A percentile compares a stretch with the other conserved stretches of the same genome.
Conservation (phyloP, 441 rosid species). For the Euphorbia schlechtendalii region DNA sequence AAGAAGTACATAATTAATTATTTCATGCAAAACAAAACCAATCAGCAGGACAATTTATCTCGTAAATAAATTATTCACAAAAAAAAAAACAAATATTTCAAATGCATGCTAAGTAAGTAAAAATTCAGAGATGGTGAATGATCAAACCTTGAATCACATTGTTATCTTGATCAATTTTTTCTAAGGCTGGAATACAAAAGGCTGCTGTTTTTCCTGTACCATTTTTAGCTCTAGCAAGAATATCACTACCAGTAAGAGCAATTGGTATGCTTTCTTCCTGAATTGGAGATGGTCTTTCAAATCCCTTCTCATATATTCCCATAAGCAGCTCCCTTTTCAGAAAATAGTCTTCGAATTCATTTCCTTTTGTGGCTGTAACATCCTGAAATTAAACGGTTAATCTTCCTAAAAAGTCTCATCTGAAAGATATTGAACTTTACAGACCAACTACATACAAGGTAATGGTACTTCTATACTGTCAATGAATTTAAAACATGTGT, state of each 20-base stretch:
- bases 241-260: slow-evolving; percentile 96
- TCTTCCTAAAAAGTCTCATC: neutral
- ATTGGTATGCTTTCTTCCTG: slow-evolving; percentile 99
- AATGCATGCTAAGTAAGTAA: neutral
- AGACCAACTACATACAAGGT: no score
- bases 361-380: slow-evolving; percentile 97
- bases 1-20: neutral
- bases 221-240: slow-evolving; percentile 97
- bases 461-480: no score
- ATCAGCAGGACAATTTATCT: neutral
- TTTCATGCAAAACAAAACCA: neutral
- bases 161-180: slow-evolving; percentile 91
- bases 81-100: neutral
- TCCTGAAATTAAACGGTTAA: slow-evolving; percentile 40
- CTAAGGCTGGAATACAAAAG: slow-evolving; percentile 93
- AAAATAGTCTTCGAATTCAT: slow-evolving; percentile 96
- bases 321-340: slow-evolving; percentile 90
- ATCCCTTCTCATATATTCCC: slow-evolving; percentile 98
- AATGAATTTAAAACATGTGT: no score
- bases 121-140: neutral
- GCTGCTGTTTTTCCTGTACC: slow-evolving; percentile 99
- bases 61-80: no score
- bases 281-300: slow-evolving; percentile 98
- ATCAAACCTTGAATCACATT: slow-evolving; percentile 84
- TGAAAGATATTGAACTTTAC: neutral